These are phyloP conservation scores for Trichocladium antarcticum DNA, from an alignment of 495 filamentous ascomycete species.

Conservation along the genomic window DNA sequence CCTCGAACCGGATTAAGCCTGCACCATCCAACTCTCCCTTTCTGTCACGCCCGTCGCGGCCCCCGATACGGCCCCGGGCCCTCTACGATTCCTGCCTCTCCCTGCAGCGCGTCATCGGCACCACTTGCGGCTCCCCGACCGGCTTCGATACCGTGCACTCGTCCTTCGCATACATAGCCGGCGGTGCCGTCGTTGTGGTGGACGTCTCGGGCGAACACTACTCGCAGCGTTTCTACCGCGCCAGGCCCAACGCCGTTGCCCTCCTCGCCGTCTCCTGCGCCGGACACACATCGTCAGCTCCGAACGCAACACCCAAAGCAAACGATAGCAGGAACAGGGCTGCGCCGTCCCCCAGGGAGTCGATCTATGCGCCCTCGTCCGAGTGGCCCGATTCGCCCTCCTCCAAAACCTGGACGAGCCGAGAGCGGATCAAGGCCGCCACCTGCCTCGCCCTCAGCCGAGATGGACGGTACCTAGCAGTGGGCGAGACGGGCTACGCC, in stretches of 20 bases:
- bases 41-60: constrained; percentile 48
- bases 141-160: constrained; percentile 73
- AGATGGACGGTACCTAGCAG: constrained; percentile 78
- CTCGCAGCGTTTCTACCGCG: constrained; percentile 81
- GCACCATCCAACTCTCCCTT: constrained; percentile 73
- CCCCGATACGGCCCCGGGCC: constrained; percentile 39
- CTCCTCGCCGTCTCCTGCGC: constrained; percentile 39
- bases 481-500: constrained; percentile 93
- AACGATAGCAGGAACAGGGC: constrained; percentile 52
- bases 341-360: constrained; percentile 46
- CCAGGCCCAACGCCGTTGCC: constrained; percentile 65
- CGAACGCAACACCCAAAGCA: constrained; percentile 52
- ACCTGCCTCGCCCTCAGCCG: constrained; percentile 88
- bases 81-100: constrained; percentile 47
- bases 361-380: constrained; percentile 29
- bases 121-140: constrained; percentile 71
- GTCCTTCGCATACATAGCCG: constrained; percentile 81
- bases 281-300: constrained; percentile 33
- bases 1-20: constrained; percentile 55
- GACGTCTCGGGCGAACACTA: constrained; percentile 63
- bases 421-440: constrained; percentile 87
- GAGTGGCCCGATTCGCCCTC: constrained; percentile 50
- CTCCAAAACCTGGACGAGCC: constrained; percentile 64
- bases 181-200: constrained; percentile 85
- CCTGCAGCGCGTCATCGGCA: constrained; percentile 75